Base-by-base conservation (phyloP, 2,329 filamentous ascomycete species). In the Gremmenia infestans region DNA sequence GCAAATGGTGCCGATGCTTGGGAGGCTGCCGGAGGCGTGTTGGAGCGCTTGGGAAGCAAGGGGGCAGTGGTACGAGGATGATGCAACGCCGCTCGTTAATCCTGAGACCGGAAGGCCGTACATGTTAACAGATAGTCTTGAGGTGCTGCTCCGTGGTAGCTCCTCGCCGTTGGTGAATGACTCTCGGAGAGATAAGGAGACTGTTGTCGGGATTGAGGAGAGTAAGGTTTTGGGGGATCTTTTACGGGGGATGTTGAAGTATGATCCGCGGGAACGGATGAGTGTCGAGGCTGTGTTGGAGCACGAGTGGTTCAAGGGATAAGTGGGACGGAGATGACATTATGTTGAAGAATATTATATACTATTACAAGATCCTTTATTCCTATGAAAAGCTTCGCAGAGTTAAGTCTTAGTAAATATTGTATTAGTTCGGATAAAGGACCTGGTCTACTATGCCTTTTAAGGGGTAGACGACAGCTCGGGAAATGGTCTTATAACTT, bases 1-100 rank as follows among this genome's bases (percentile, higher is more conserved):
- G 50, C 47, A 59, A 17, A 56, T 56, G 57, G 54, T 54, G n/a
- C 35, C 47, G 46, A 19, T 56, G 46, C 53, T 59, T 51, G 57
- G 57, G 36, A 60, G 58, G 50, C 49, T 50, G 17, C 54, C 49
- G 22, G 54, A 56, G 32, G 35, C 54, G 37, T 52, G 49, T 50
- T 56, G 54, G 54, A 42, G 43, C 19, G 48, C 48, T 48, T 56
- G 54, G 54, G 25, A 56, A 48, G 49, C 32, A 51, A 47, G 56
- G 22, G 53, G 48, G 40, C 39, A 23, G 50, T 56, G 50, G 50
- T 59, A 45, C 37, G 53, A 54, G 32, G 53, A 52, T 32, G 42
- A 54, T 52, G 53, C 47, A 46, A 49, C 47, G 32, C 48, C 53
- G 45, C 40, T 50, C 28, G 12, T 50, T 46, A 46, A 50, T 53